Evolutionary conservation across 2,329 filamentous ascomycete species (phyloP).

Genomic region (Epichloe aotearoae): DNA sequence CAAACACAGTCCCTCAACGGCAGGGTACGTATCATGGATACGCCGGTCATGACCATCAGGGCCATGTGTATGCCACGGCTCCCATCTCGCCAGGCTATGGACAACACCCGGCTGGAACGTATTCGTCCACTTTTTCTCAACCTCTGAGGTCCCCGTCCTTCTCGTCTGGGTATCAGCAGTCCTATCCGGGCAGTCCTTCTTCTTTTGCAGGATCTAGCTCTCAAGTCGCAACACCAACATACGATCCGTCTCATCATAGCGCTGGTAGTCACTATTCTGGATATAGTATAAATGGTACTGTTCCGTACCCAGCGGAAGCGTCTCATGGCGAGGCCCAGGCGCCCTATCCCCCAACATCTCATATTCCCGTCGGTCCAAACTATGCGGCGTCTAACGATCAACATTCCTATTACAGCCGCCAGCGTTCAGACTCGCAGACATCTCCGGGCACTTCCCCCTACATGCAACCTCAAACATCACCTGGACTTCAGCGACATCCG

Average conservation of each 20-base stretch:
- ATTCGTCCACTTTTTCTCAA: slow-evolving; percentile 12
- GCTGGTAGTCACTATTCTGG: slow-evolving; percentile 17
- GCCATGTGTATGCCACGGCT: slow-evolving; percentile 25
- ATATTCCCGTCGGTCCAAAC: slow-evolving; percentile 39
- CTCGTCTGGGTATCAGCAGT: slow-evolving; percentile 27
- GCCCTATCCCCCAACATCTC: slow-evolving; percentile 38
- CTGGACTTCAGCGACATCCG: slow-evolving; percentile 41
- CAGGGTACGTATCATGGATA: slow-evolving; percentile 38
- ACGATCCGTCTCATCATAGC: slow-evolving; percentile 23
- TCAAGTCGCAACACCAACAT: slow-evolving; percentile 17
- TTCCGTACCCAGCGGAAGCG: slow-evolving; percentile 19
- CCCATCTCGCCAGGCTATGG: slow-evolving; percentile 23
- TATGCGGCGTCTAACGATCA: slow-evolving; percentile 34
- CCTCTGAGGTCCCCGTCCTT: slow-evolving; percentile 16
- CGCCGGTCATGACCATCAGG: slow-evolving; percentile 26
- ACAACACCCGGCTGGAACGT: slow-evolving; percentile 25
- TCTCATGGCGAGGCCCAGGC: slow-evolving; percentile 16
- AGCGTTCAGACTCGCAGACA: slow-evolving; percentile 35
- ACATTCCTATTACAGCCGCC: slow-evolving; percentile 29
- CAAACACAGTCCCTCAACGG: slow-evolving; percentile 32
- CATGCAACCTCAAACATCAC: slow-evolving; percentile 26
- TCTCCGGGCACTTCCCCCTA: slow-evolving; percentile 36
- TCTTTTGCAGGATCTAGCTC: slow-evolving; percentile 14
- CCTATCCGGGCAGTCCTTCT: slow-evolving; percentile 23
- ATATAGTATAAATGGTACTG: slow-evolving; percentile 14